phyloP scores from a whole-genome alignment of 2,329 filamentous ascomycete genomes.

The Stachybotrys elegans region DNA sequence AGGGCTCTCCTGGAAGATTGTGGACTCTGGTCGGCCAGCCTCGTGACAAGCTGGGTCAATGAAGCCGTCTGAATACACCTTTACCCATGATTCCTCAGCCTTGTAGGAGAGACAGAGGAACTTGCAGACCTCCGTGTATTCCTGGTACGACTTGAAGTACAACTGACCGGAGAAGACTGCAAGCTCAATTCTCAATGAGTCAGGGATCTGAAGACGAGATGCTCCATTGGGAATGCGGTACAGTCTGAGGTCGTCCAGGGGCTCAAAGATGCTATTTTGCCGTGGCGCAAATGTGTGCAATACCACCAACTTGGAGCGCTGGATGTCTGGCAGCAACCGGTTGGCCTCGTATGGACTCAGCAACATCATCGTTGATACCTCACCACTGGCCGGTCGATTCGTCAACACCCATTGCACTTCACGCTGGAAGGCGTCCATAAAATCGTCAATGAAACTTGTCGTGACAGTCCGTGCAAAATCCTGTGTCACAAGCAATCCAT shows the following conservation, averaged over 20 bases:
- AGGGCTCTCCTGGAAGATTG: neutral
- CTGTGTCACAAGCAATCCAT: neutral
- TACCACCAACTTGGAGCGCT: slow-evolving; percentile 16
- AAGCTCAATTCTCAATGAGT: slow-evolving; percentile 33
- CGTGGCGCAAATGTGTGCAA: slow-evolving; percentile 41
- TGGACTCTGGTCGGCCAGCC: neutral
- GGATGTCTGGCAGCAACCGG: slow-evolving; percentile 4
- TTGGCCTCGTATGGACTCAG: slow-evolving; percentile 59
- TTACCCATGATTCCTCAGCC: slow-evolving; percentile 15
- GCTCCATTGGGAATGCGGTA: neutral
- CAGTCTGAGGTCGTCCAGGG: slow-evolving; percentile 4
- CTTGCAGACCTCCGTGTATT: slow-evolving; percentile 47
- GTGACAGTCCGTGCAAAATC: slow-evolving; percentile 3
- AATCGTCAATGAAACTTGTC: neutral
- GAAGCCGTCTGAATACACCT: slow-evolving; percentile 17
- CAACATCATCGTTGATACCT: slow-evolving; percentile 35
- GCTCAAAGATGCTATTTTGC: slow-evolving; percentile 1
- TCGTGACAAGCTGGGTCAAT: slow-evolving; percentile 11
- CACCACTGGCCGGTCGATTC: neutral
- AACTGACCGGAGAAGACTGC: slow-evolving; percentile 63
- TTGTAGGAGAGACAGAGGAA: slow-evolving; percentile 41
- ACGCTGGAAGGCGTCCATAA: neutral
- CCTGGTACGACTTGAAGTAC: slow-evolving; percentile 45
- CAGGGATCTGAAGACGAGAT: neutral
- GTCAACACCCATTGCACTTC: slow-evolving; percentile 8